These are phyloP conservation scores for Gymnopilus junonius DNA, from an alignment of 768 basidiomycete genomes.

Conservation along the genomic window DNA sequence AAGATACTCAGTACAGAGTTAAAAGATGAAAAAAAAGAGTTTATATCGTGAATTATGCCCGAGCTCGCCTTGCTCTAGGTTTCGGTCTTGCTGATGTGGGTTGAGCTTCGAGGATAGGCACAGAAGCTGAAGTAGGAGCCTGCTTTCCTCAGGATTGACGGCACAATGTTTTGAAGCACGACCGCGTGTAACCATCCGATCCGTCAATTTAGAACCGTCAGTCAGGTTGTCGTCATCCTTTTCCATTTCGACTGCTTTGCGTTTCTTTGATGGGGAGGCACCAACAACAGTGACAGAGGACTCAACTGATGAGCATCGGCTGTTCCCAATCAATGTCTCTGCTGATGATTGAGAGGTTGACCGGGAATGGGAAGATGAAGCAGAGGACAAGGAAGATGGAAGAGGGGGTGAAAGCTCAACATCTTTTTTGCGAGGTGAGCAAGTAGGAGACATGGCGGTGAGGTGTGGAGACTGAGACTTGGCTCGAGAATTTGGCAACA, in stretches of 20 bases:
- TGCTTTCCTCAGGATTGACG: constrained; percentile 12
- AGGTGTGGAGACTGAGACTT: constrained; percentile 15
- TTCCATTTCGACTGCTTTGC: constrained; percentile 20
- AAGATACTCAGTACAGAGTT: not conserved
- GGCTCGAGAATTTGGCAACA: not conserved
- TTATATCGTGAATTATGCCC: constrained; percentile 13
- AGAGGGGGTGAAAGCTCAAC: not conserved
- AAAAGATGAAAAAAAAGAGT: constrained; percentile 3
- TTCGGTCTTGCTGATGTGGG: constrained; percentile 14
- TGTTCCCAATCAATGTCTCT: constrained; percentile 35
- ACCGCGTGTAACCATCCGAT: constrained; percentile 44
- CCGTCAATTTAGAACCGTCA: constrained; percentile 4
- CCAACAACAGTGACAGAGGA: constrained; percentile 44
- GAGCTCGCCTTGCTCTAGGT: constrained; percentile 21
- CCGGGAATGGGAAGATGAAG: constrained; percentile 33
- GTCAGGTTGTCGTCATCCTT: constrained; percentile 9
- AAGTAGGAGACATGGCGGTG: not conserved
- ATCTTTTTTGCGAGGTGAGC: constrained; percentile 9
- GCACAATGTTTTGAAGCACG: constrained; percentile 27
- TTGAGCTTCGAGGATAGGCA: constrained; percentile 12
- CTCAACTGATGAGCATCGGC: constrained; percentile 42
- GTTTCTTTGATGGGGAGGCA: constrained; percentile 21
- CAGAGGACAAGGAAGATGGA: not conserved
- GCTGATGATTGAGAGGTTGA: constrained; percentile 42
- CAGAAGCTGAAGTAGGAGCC: constrained; percentile 11